A percentile compares a stretch with the other conserved stretches of the same genome.
Conservation (phyloP, 306 rosid species). For the Luffa aegyptiaca region DNA sequence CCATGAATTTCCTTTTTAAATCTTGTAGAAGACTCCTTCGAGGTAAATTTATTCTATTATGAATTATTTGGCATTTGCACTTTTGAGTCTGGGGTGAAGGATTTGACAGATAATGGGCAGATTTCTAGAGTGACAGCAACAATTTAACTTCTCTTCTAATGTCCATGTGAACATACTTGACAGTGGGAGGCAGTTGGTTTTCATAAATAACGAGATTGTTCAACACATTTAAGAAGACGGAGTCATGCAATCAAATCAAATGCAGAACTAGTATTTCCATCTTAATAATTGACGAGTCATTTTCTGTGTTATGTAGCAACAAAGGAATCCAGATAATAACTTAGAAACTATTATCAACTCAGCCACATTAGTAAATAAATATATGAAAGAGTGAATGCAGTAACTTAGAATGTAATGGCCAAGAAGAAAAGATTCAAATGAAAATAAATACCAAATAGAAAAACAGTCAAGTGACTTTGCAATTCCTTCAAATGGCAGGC, state of each 20-base stretch:
- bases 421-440: conserved; percentile 3
- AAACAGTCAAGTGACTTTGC: background rate
- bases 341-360: background rate
- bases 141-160: background rate
- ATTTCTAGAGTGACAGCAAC: conserved; percentile 1
- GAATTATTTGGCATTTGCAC: background rate
- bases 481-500: background rate
- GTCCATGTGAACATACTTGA: background rate
- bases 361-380: background rate
- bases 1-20: background rate
- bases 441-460: background rate
- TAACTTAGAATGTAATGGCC: background rate
- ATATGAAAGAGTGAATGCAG: background rate
- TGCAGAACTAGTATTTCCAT: background rate
- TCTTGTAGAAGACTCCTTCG: background rate
- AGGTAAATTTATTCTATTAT: background rate
- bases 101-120: background rate
- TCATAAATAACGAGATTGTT: background rate
- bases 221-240: background rate
- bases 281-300: background rate
- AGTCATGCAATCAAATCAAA: background rate
- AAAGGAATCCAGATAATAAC: background rate
- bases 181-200: background rate
- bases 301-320: background rate
- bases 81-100: background rate